These are phyloP conservation scores for Neoboletus magnificus DNA, from an alignment of 768 basidiomycete genomes.

Conservation along the genomic window DNA sequence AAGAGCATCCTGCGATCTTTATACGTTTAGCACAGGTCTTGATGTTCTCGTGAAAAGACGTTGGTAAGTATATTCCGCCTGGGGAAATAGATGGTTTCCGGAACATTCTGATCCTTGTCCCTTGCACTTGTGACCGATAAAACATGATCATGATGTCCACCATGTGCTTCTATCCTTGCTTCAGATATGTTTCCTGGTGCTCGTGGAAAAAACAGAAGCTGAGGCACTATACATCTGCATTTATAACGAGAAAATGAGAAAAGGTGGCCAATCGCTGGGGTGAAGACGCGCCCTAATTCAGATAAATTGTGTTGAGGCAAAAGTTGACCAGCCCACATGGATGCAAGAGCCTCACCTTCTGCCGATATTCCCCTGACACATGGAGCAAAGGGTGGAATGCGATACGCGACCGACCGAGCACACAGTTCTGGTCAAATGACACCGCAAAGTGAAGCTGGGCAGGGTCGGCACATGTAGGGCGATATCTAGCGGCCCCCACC, in stretches of 20 bases:
- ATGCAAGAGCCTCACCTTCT: background rate
- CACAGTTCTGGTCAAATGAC: background rate
- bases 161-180: background rate
- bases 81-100: background rate
- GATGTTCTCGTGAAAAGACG: conserved; percentile 1
- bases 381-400: background rate
- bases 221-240: background rate
- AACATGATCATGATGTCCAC: background rate
- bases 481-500: background rate
- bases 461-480: background rate
- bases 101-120: background rate
- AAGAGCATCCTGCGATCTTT: conserved; percentile 1
- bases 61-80: background rate
- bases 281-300: background rate
- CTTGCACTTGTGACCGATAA: background rate
- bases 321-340: conserved; percentile 4
- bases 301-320: background rate
- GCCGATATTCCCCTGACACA: too few species aligned
- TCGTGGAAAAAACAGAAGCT: background rate
- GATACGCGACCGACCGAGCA: background rate
- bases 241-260: conserved; percentile 1
- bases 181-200: background rate
- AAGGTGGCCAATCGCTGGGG: conserved; percentile 1
- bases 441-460: background rate
- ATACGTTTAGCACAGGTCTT: conserved; percentile 2